Base-by-base conservation (phyloP, 2,329 filamentous ascomycete species). In the Exophiala calicioides region DNA sequence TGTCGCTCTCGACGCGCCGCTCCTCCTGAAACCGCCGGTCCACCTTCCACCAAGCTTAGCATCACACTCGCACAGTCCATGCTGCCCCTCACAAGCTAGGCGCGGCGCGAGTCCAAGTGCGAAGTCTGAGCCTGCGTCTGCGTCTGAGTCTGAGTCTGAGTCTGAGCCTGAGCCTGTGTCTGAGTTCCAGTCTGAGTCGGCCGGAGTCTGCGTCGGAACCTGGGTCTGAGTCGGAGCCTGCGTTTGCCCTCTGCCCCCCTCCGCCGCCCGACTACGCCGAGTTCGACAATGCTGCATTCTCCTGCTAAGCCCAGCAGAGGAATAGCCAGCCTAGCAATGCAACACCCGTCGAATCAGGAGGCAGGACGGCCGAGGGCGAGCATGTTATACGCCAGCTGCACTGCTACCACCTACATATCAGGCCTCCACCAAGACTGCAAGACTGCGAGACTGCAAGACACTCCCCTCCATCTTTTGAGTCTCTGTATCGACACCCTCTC, bases 41-140 rank as follows among this genome's bases (percentile, higher is more conserved):
- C 40, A 37, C 32, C 36, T 45, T 35, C 31, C 44, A 23, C 23
- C 20, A 31, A 40, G 32, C 34, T 46, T 55, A 55, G 48, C 44
- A 52, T 46, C 52, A 54, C 47, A 48, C 24, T 50, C 30, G n/a
- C 24, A 30, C 13, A n/a, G 19, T 34, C 8, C 34, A 37, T 9
- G n/a, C 19, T 19, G 5, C 16, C 20, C 27, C 37, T 46, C 31
- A 20, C 39, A 36, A 40, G 44, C 52, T 55, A 55, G 47, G 44
- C 48, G 48, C 47, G 52, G 48, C 52, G 44, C 52, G 52, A 55
- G 44, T n/a, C n/a, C n/a, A n/a, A n/a, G n/a, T n/a, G n/a, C n/a
- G n/a, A n/a, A n/a, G n/a, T n/a, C n/a, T n/a, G n/a, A n/a, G n/a
- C n/a, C n/a, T n/a, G n/a, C n/a, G n/a, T n/a, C n/a, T n/a, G n/a